Evolutionary conservation across 495 filamentous ascomycete genomes (phyloP), one percentile per base, ranked within the genome.

Genomic region (Sporormia fimetaria): DNA sequence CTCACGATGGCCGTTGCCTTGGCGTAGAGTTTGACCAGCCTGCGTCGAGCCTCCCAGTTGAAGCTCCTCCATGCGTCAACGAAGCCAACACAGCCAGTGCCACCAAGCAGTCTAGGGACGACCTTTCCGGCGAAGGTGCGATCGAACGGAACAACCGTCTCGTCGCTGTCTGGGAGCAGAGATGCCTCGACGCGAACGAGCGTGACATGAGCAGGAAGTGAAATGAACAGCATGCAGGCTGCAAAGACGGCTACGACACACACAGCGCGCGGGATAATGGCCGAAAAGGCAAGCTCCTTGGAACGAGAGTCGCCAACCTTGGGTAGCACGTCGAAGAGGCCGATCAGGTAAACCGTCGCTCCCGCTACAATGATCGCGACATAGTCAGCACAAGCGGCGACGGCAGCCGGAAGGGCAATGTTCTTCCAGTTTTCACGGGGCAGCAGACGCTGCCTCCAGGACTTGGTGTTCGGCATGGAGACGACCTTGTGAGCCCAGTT

Each of bases 71-170:
- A 79, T 0, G 82, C 83, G 48, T 85, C 80, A 21, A 70, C 56
- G 56, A 87, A 68, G 30, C 73, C 72, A 38, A 81, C 66, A 46
- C 67, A 71, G 51, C 81, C 79, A 56, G 69, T 73, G 37, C 82
- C 83, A 42, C 75, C 79, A 5, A 83, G 63, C 30, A 81, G 69
- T 15, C 69, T 72, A 15, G 56, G 43, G 21, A 49, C 51, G 26
- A 60, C 37, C 52, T 64, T 64, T 30, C 32, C 55, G 34, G 67
- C 74, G 44, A 83, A 83, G 32, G 67, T 73, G 33, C 78, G 73
- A 62, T 86, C 81, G 37, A 85, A 83, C n/a, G 76, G 74, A 31
- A 86, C 76, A 43, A 87, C 81, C 3, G 74, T 68, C 57, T 85
- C 76, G 32, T 82, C 63, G 18, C 73, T 67, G 40, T 83, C 78